Percentiles rank a stretch among this genome's conserved stretches.
Conservation (phyloP, 2,329 filamentous ascomycete genomes). For the Beauveria medogensis region DNA sequence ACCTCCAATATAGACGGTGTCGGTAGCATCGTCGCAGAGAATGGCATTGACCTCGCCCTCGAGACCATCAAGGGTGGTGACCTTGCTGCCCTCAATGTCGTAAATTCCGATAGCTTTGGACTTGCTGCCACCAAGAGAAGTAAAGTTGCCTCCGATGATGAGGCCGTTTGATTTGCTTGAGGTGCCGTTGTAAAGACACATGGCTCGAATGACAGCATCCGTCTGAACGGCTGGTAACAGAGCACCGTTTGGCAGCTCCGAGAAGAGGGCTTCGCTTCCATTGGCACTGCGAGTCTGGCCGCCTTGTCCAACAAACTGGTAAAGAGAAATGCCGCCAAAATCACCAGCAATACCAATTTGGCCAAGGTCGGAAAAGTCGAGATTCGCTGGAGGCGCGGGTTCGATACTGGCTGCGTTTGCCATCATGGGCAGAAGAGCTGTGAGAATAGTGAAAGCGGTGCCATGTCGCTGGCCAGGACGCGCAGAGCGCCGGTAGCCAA, state of each 20-base stretch:
- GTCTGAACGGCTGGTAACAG: slow-evolving; percentile 67
- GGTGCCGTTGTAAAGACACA: slow-evolving; percentile 69
- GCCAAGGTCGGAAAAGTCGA: slow-evolving; percentile 73
- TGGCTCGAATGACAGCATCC: slow-evolving; percentile 77
- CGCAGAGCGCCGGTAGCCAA: slow-evolving; percentile 33
- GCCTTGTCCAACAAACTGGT: slow-evolving; percentile 74
- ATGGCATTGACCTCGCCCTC: slow-evolving; percentile 75
- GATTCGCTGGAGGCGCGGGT: slow-evolving; percentile 56
- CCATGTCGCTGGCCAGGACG: slow-evolving; percentile 23
- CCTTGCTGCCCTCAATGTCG: slow-evolving; percentile 59
- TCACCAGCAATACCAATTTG: slow-evolving; percentile 80
- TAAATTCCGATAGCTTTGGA: slow-evolving; percentile 76
- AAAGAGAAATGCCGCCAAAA: slow-evolving; percentile 86
- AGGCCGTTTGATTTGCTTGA: slow-evolving; percentile 65
- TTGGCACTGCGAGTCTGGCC: slow-evolving; percentile 60
- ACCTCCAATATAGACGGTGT: slow-evolving; percentile 86
- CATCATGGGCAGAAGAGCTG: slow-evolving; percentile 30
- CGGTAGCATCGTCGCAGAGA: slow-evolving; percentile 68
- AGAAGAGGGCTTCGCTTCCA: slow-evolving; percentile 73
- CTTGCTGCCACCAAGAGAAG: slow-evolving; percentile 68
- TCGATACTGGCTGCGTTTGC: slow-evolving; percentile 50
- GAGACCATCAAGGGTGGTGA: slow-evolving; percentile 72
- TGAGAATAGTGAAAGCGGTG: slow-evolving; percentile 30
- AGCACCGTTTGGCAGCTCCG: slow-evolving; percentile 75
- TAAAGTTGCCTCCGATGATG: slow-evolving; percentile 91